These are phyloP conservation scores for Thraustotheca clavata DNA, from an alignment of 352 stramenopile species.

Conservation along the genomic window DNA sequence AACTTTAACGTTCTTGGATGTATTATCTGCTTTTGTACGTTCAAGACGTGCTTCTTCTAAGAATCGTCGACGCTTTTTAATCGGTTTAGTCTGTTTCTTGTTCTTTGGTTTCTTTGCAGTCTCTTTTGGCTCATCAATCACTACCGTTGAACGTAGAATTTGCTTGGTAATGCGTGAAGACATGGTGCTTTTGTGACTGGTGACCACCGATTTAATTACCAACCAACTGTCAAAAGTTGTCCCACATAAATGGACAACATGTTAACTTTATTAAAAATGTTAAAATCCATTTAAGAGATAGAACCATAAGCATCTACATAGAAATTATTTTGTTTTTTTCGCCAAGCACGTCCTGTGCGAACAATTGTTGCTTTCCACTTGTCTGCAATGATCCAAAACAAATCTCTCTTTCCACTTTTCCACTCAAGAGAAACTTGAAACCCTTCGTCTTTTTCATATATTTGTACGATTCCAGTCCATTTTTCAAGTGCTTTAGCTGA, in stretches of 20 bases:
- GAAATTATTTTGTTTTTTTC: constrained; percentile 21
- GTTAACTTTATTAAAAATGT: background rate
- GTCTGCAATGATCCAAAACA: constrained; percentile 57
- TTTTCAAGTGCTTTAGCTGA: too few relatives aligned
- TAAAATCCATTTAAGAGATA: background rate
- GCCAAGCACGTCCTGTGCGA: constrained; percentile 53
- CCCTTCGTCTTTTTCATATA: background rate
- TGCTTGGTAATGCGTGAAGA: constrained; percentile 21
- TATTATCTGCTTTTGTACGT: constrained; percentile 12
- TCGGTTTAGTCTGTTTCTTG: background rate
- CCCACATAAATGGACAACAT: too few relatives aligned
- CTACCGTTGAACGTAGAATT: background rate
- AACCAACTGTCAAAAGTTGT: too few relatives aligned
- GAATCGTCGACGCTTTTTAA: constrained; percentile 8
- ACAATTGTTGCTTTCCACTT: constrained; percentile 50
- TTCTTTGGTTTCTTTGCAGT: constrained; percentile 16
- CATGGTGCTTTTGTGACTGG: constrained; percentile 8
- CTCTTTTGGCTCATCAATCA: background rate
- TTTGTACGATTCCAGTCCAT: too few relatives aligned
- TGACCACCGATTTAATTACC: background rate
- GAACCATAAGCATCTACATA: background rate
- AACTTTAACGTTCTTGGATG: constrained; percentile 7
- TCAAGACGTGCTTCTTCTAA: constrained; percentile 8
- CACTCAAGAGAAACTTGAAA: constrained; percentile 42
- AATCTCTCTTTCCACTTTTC: constrained; percentile 39